Evolutionary conservation across 139 green algal genomes (phyloP), one percentile per base, ranked within the genome.

Genomic region (Chlorella sp.): DNA sequence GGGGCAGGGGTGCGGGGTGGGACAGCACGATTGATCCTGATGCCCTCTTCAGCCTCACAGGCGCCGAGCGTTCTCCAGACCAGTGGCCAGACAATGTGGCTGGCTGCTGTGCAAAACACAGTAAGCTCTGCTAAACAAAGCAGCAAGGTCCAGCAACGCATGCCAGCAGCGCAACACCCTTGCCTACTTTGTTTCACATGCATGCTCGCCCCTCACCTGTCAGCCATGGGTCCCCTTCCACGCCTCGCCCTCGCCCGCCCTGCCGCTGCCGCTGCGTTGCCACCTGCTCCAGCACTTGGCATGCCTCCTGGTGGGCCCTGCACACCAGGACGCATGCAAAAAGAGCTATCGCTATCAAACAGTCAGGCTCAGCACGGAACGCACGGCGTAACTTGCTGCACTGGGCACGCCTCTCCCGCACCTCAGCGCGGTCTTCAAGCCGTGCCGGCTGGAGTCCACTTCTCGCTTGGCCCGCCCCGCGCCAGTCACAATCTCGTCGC

Each of bases 181-280:
- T n/a, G n/a, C n/a, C n/a, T n/a, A n/a, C n/a, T n/a, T n/a, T n/a
- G n/a, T n/a, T n/a, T 1, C 21, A 67, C 20, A 18, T 68, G n/a
- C 36, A 9, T 23, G 4, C 7, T n/a, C n/a, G n/a, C 4, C 63
- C 23, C 64, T 39, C 79, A 81, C 84, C 85, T 38, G 85, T 70
- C 13, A 91, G 85, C 93, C 93, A 96, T 0, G 93, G 93, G 80
- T 96, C 93, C 12, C 32, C 64, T 26, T 94, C 89, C 25, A 88
- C 64, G n/a, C 55, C 55, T 39, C 51, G 28, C 5, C 81, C 71
- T 23, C 67, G 72, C 36, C 41, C 76, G 9, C 28, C 51, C 30
- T 67, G 81, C 63, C 88, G 80, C 73, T 70, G 55, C 20, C 81
- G 81, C 60, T 79, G 60, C 41, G 82, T 62, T 21, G 51, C 32